Base-by-base conservation (phyloP, 2,329 filamentous ascomycete genomes). In the Fusarium albosuccineum region DNA sequence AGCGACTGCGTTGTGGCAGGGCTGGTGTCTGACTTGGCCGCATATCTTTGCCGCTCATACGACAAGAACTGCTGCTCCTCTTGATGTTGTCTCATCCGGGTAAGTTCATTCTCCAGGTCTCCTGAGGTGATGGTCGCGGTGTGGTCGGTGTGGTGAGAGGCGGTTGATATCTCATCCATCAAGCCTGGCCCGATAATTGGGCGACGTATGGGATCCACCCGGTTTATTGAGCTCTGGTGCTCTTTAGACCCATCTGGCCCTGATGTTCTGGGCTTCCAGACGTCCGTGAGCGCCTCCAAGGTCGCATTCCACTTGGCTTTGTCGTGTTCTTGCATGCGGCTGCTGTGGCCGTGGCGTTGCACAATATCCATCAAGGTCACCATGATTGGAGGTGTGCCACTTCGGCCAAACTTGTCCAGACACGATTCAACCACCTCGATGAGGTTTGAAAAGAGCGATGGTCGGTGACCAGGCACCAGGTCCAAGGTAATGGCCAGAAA, bases 401-500 rank as follows among this genome's bases (percentile, higher is more conserved):
- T 65, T 4, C 72, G 62, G 1, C 79, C 79, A 57, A 81, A 79
- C 6, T 70, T 70, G 30, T 70, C 66, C 14, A 76, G 40, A n/a
- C 73, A 76, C 9, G 74, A 70, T 29, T 80, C 77, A 3, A 80
- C 69, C 1, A 77, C 70, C 57, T 81, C 79, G 17, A 79, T 67
- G 30, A 81, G 64, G 27, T 73, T 79, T 30, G 77, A 79, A 16
- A 79, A 66, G 10, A 81, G 67, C 9, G 79, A 80, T 3, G 76
- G 70, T 10, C 78, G 72, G 44, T 75, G 68, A 4, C 73, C 73
- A 3, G 77, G 71, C 17, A 75, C 70, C 29, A 79, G 55, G 36
- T 75, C 74, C 29, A 80, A 67, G 6, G 76, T 80, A n/a, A 75
- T 73, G 6, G 77, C 71, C n/a, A 80, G 62, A 51, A 81, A 81